Conservation (phyloP, 805 yeast species). For the Maudiozyma serrabonitensis region DNA sequence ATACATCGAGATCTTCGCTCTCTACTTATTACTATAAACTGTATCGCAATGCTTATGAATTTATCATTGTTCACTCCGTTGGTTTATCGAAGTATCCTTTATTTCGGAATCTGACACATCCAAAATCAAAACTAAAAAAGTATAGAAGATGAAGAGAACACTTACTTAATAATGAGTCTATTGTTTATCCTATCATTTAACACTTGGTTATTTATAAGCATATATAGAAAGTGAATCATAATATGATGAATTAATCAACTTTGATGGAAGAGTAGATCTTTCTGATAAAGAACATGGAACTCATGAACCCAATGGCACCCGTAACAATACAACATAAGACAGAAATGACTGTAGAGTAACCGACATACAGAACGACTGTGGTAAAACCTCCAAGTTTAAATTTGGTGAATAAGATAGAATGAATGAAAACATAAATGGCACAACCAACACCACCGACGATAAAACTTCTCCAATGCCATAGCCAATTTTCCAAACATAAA, state of each 20-base stretch:
- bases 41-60: no score
- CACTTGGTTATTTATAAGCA: no score
- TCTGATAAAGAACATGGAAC: constrained; percentile 64
- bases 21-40: no score
- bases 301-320: constrained; percentile 78
- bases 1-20: no score
- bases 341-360: constrained; percentile 70
- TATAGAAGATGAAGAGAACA: no score
- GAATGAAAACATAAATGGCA: constrained; percentile 72
- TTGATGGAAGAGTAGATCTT: constrained; percentile 78
- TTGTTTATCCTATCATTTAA: no score
- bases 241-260: constrained; percentile 44
- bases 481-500: constrained; percentile 82
- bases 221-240: no score
- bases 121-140: no score
- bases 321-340: constrained; percentile 67
- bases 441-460: constrained; percentile 90
- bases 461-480: constrained; percentile 95
- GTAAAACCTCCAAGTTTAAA: constrained; percentile 64
- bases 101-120: no score
- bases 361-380: constrained; percentile 70
- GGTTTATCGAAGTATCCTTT: no score
- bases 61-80: no score
- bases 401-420: constrained; percentile 65
- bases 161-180: background rate